Percentiles rank a stretch among this genome's conserved stretches.
Evolutionary conservation across 1,284 basidiomycete species (phyloP).

Genomic region (Schizophyllum amplum): DNA sequence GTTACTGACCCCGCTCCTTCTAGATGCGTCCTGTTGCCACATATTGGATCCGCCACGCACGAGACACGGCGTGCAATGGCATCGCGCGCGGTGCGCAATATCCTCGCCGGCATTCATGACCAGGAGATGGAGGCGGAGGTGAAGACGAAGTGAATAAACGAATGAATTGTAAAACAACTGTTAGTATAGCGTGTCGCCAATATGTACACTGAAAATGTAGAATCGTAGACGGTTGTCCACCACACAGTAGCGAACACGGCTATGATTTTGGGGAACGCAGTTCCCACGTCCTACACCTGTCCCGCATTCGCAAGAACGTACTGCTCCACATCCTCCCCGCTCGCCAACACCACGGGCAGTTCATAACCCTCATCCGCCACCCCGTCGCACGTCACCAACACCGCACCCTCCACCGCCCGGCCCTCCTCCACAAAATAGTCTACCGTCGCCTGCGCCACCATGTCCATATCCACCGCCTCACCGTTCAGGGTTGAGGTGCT

Average conservation of each 20-base stretch:
- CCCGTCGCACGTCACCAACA: background rate
- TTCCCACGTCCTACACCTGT: background rate
- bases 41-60: slow-evolving; percentile 84
- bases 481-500: background rate
- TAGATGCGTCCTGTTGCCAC: slow-evolving; percentile 53
- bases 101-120: slow-evolving; percentile 46
- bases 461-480: background rate
- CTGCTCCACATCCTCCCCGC: background rate
- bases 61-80: slow-evolving; percentile 85
- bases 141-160: background rate
- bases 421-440: background rate
- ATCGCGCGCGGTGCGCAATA: slow-evolving; percentile 57
- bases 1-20: background rate
- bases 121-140: slow-evolving; percentile 49
- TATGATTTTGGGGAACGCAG: background rate
- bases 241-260: background rate
- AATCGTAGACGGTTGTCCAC: background rate
- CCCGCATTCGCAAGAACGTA: background rate
- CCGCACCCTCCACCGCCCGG: background rate
- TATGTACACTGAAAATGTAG: background rate
- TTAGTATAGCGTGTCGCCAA: too few relatives aligned
- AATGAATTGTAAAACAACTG: background rate
- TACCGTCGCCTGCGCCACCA: background rate
- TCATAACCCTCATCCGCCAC: background rate
- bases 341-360: background rate